These are phyloP conservation scores for Purpureocillium takamizusanense DNA, from an alignment of 2,329 filamentous ascomycete genomes.

Conservation along the genomic window DNA sequence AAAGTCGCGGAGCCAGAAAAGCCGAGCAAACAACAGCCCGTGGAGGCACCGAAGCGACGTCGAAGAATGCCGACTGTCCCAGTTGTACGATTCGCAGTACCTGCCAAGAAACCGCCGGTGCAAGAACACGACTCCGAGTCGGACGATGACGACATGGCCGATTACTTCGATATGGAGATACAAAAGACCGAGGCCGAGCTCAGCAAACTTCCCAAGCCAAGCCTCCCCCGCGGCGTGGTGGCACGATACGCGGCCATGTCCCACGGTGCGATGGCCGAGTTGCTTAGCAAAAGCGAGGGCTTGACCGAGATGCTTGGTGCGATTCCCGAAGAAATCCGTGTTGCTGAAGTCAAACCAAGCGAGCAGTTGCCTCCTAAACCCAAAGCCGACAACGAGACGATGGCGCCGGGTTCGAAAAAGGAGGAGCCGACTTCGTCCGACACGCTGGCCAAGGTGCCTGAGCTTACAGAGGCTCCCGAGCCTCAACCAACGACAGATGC, in stretches of 20 bases:
- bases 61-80: conserved; percentile 20
- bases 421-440: neutral
- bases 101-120: conserved; percentile 21
- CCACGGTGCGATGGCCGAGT: conserved; percentile 37
- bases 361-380: neutral
- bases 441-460: conserved; percentile 3
- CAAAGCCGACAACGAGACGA: neutral
- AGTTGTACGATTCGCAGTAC: conserved; percentile 29
- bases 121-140: conserved; percentile 32
- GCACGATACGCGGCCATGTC: conserved; percentile 37
- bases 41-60: conserved; percentile 9
- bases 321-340: conserved; percentile 10
- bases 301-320: conserved; percentile 33
- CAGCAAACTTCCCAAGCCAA: conserved; percentile 33
- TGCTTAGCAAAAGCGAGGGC: conserved; percentile 35
- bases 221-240: conserved; percentile 29
- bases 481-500: conserved; percentile 29
- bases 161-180: conserved; percentile 46
- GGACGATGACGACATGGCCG: conserved; percentile 50
- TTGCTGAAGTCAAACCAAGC: neutral
- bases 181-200: conserved; percentile 40
- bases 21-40: neutral
- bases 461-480: conserved; percentile 11
- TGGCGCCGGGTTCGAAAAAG: neutral
- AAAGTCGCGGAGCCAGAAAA: neutral